Evolutionary conservation across 768 basidiomycete genomes (phyloP).

Genomic region (Scleroderma bovista): DNA sequence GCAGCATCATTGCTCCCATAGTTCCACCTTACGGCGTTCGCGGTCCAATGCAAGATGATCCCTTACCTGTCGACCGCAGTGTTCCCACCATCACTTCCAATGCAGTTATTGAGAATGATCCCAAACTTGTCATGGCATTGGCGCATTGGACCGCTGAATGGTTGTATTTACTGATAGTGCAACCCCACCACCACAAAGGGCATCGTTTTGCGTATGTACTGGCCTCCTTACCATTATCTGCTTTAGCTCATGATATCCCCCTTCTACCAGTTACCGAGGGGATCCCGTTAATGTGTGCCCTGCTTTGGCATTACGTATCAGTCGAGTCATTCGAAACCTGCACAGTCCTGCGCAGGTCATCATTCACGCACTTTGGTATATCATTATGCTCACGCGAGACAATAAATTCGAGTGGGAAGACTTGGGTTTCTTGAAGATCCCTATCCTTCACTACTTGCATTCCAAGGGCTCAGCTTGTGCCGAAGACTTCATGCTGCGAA

Average conservation of each 20-base stretch:
- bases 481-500: constrained; percentile 32
- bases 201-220: constrained; percentile 19
- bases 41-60: background rate
- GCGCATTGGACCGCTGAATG: constrained; percentile 23
- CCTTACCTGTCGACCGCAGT: background rate
- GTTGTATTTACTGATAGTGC: constrained; percentile 20
- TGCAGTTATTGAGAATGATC: constrained; percentile 1
- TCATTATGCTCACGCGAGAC: constrained; percentile 19
- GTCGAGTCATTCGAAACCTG: constrained; percentile 14
- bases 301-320: constrained; percentile 16
- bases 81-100: background rate
- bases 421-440: constrained; percentile 22
- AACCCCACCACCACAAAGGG: constrained; percentile 12
- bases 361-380: constrained; percentile 30
- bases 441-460: constrained; percentile 26
- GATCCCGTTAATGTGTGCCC: constrained; percentile 2
- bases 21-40: background rate
- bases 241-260: background rate
- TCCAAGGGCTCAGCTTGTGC: constrained; percentile 20
- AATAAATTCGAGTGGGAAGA: constrained; percentile 9
- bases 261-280: constrained; percentile 13
- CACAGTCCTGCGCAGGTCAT: constrained; percentile 23
- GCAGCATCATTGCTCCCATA: background rate
- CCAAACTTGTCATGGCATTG: constrained; percentile 7
- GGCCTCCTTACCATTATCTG: background rate